phyloP scores from a whole-genome alignment of 2,329 filamentous ascomycete genomes.

The Oidium heveae region DNA sequence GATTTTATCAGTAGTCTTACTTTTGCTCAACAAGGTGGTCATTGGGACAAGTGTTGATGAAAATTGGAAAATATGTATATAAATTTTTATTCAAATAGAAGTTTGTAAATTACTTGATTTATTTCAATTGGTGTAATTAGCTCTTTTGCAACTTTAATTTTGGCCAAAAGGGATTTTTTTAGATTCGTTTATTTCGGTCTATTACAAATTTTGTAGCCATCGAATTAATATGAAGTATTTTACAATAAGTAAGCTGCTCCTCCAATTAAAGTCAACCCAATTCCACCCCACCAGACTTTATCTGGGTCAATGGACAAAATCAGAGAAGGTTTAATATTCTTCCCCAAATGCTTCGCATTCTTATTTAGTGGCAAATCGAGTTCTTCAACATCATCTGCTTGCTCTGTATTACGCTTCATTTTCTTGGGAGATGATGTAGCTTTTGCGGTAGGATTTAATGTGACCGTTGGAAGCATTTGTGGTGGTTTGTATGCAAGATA shows the following conservation, averaged over 20 bases:
- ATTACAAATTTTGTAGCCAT: neutral
- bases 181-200: no score
- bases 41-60: conserved; percentile 38
- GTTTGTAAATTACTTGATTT: no score
- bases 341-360: conserved; percentile 11
- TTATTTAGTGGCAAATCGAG: conserved; percentile 10
- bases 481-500: conserved; percentile 37
- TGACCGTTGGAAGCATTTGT: conserved; percentile 43
- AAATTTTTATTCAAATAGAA: no score
- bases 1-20: conserved; percentile 49
- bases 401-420: conserved; percentile 14
- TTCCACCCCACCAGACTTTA: conserved; percentile 13
- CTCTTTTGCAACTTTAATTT: no score
- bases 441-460: conserved; percentile 28
- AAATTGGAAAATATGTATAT: no score
- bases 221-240: no score
- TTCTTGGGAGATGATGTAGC: conserved; percentile 14
- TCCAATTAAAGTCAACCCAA: conserved; percentile 14
- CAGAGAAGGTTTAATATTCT: conserved; percentile 5
- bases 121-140: no score
- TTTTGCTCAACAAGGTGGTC: conserved; percentile 47
- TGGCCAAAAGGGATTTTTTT: no score
- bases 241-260: conserved; percentile 14
- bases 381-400: conserved; percentile 17
- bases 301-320: conserved; percentile 10